Conservation (phyloP, 73 alveolate species). For the Strombidium stylifer region DNA sequence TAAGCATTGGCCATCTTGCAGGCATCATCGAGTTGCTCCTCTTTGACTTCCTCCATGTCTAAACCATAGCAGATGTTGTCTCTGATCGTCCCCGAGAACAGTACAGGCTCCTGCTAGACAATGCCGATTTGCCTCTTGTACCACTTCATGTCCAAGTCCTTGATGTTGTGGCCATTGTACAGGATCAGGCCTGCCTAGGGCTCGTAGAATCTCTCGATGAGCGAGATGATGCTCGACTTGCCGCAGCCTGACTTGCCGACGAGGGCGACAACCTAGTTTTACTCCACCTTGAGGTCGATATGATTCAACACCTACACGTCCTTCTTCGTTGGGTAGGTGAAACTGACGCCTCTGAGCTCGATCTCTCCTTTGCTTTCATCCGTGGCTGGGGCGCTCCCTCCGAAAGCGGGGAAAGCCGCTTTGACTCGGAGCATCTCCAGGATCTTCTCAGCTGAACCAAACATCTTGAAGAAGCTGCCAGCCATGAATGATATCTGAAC, state of each 20-base stretch:
- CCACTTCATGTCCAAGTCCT: conserved; percentile 20
- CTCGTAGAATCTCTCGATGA: conserved; percentile 76
- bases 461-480: too few relatives aligned
- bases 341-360: conserved; percentile 50
- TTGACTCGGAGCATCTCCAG: too few relatives aligned
- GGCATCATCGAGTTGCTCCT: conserved; percentile 73
- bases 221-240: conserved; percentile 66
- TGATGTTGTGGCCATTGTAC: conserved; percentile 55
- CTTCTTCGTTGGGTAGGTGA: conserved; percentile 68
- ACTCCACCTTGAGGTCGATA: conserved; percentile 45
- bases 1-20: conserved; percentile 69
- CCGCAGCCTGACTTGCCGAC: conserved; percentile 89
- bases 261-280: conserved; percentile 71
- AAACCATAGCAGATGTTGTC: conserved; percentile 78
- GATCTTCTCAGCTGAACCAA: too few relatives aligned
- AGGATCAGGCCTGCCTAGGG: conserved; percentile 61
- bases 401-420: too few relatives aligned
- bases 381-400: too few relatives aligned
- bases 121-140: conserved; percentile 47
- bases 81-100: conserved; percentile 83
- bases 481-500: too few relatives aligned
- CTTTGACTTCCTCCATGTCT: conserved; percentile 73
- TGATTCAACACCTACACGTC: conserved; percentile 49
- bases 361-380: conserved; percentile 52
- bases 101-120: conserved; percentile 57